phyloP scores from a whole-genome alignment of 1,139 yeast species.

The Wickerhamomyces sp. region DNA sequence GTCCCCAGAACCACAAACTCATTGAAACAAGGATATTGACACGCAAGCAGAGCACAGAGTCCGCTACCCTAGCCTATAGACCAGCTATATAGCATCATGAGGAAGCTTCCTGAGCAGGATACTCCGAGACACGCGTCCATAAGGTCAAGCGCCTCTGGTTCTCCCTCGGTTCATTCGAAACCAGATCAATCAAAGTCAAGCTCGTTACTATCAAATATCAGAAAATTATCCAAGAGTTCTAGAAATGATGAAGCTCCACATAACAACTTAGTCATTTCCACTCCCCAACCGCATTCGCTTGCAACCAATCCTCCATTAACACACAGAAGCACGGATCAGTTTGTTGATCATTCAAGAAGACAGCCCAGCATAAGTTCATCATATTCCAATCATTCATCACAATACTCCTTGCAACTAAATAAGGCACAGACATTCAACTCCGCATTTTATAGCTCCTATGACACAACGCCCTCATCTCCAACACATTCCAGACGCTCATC shows the following conservation, averaged over 20 bases:
- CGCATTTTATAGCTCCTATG: slow-evolving; percentile 16
- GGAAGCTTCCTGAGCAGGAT: slow-evolving; percentile 14
- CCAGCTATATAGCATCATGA: slow-evolving; percentile 9
- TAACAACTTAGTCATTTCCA: slow-evolving; percentile 13
- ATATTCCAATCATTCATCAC: slow-evolving; percentile 18
- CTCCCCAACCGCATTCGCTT: slow-evolving; percentile 15
- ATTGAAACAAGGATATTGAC: too few species aligned
- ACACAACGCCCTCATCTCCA: slow-evolving; percentile 21
- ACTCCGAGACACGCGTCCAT: slow-evolving; percentile 16
- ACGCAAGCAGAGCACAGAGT: too few species aligned
- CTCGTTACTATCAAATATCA: slow-evolving; percentile 23
- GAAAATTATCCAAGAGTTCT: slow-evolving; percentile 21
- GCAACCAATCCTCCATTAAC: slow-evolving; percentile 5
- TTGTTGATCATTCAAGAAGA: slow-evolving; percentile 10
- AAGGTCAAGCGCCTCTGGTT: slow-evolving; percentile 9
- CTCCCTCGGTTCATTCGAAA: background rate
- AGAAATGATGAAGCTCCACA: slow-evolving; percentile 5
- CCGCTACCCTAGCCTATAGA: too few species aligned
- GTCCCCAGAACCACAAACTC: too few species aligned
- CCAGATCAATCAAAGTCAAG: slow-evolving; percentile 12
- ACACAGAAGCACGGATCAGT: slow-evolving; percentile 6
- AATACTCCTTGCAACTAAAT: slow-evolving; percentile 18
- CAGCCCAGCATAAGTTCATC: slow-evolving; percentile 21
- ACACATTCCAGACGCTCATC: slow-evolving; percentile 24
- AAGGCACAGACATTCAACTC: slow-evolving; percentile 21